These are phyloP conservation scores for Penicillium expansum DNA, from an alignment of 2,329 filamentous ascomycete genomes.

Conservation along the genomic window DNA sequence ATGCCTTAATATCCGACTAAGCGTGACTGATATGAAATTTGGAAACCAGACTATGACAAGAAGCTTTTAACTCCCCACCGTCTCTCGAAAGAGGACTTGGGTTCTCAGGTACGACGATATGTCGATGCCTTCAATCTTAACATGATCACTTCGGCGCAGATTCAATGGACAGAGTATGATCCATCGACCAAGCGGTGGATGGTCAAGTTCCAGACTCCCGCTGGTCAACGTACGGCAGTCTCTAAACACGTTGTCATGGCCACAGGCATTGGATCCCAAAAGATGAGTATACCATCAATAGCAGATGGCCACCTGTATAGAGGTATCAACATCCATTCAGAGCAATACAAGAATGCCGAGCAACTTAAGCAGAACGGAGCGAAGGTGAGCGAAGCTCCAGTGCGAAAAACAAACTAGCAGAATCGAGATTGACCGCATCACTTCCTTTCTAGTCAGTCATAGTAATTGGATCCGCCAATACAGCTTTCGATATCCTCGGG, in stretches of 20 bases:
- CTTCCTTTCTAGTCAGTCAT: conserved; percentile 37
- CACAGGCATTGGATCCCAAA: neutral
- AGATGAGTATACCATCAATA: neutral
- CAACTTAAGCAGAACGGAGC: neutral
- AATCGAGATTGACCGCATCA: neutral
- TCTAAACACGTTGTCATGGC: neutral
- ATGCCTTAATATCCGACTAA: neutral
- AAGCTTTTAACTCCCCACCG: neutral
- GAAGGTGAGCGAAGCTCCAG: neutral
- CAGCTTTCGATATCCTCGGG: conserved; percentile 48
- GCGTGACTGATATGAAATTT: neutral
- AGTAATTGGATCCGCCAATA: conserved; percentile 50
- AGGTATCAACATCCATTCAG: neutral
- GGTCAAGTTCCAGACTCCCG: neutral
- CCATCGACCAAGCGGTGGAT: neutral
- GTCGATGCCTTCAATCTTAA: neutral
- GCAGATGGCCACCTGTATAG: neutral
- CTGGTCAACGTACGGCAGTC: neutral
- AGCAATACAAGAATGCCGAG: neutral
- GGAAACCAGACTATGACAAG: neutral
- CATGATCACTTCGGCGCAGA: neutral
- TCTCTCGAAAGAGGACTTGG: neutral
- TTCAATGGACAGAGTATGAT: neutral
- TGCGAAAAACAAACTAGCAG: neutral
- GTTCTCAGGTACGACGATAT: neutral